Base-by-base conservation (phyloP, 176 grass and related monocot species). In the Zizania latifolia region DNA sequence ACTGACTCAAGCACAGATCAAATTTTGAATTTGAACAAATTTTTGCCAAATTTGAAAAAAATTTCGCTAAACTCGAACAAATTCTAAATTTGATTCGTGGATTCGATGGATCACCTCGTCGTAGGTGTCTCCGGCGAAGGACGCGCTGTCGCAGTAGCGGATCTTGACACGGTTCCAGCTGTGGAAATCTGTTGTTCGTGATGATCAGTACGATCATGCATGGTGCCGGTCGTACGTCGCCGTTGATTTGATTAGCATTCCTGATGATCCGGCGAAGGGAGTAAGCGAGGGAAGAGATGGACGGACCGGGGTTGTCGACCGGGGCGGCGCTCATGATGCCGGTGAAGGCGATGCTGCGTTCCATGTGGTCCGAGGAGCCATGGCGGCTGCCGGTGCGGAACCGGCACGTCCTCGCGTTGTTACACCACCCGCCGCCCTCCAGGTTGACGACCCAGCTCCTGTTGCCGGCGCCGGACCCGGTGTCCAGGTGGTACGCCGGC, bases 371-470 rank as follows among this genome's bases (percentile, higher is more conserved):
- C 5, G 92, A 96, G 29, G 92, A 96, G 44, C 92, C 92, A 43
- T 71, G 92, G 19, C 65, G 81, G 72, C 28, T 80, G 35, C 14
- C 38, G 64, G 84, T 74, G 26, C 89, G 89, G 62, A 68, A 92
- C 60, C 56, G 70, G 54, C 93, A 96, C 48, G 89, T 65, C 58
- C 83, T 39, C 13, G 21, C 83, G 32, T 96, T 78, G 64, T 92
- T 96, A 78, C 93, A 96, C 93, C 93, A 96, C 5, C 86, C 93
- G 55, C 93, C 93, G 23, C 93, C 93, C 92, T 98, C 94, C 10
- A 98, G 54, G 32, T 92, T 84, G 28, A 98, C 66, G 19, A 98
- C 74, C 94, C 94, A 98, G 51, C 75, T 98, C 22, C 62, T 78
- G 31, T 50, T 81, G 12, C 94, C 91, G 33, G 77, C 66, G 22